Conservation (phyloP, 2,329 filamentous ascomycete species). For the Diaporthe batatas region DNA sequence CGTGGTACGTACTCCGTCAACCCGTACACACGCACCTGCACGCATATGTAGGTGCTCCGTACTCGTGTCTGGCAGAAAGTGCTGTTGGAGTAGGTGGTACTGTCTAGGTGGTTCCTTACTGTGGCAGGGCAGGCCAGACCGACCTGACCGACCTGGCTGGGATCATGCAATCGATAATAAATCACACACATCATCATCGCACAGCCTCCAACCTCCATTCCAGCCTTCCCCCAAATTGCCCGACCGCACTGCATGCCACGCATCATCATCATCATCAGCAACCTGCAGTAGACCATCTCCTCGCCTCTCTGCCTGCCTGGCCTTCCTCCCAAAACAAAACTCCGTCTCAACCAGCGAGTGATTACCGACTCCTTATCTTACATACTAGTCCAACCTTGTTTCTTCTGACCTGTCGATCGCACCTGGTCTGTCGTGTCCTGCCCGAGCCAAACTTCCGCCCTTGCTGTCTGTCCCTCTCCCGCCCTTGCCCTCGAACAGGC, state of each 20-base stretch:
- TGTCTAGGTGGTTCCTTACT: no score
- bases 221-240: slow-evolving; percentile 21
- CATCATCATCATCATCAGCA: slow-evolving; percentile 20
- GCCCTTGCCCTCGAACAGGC: slow-evolving; percentile 13
- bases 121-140: no score
- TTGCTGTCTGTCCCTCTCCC: slow-evolving; percentile 31
- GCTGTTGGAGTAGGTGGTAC: background rate
- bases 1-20: no score
- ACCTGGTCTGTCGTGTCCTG: background rate
- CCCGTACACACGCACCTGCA: no score
- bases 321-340: background rate
- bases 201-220: slow-evolving; percentile 17
- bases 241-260: slow-evolving; percentile 11
- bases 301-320: background rate
- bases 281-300: background rate
- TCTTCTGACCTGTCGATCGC: background rate
- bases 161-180: slow-evolving; percentile 20
- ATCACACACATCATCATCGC: slow-evolving; percentile 28
- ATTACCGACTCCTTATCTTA: background rate
- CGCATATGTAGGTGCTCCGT: no score
- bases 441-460: background rate
- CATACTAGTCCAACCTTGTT: background rate
- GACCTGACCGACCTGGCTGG: background rate
- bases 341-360: background rate
- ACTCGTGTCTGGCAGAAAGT: background rate